phyloP scores from a whole-genome alignment of 768 basidiomycete species.

The Fomitopsis pulvina region DNA sequence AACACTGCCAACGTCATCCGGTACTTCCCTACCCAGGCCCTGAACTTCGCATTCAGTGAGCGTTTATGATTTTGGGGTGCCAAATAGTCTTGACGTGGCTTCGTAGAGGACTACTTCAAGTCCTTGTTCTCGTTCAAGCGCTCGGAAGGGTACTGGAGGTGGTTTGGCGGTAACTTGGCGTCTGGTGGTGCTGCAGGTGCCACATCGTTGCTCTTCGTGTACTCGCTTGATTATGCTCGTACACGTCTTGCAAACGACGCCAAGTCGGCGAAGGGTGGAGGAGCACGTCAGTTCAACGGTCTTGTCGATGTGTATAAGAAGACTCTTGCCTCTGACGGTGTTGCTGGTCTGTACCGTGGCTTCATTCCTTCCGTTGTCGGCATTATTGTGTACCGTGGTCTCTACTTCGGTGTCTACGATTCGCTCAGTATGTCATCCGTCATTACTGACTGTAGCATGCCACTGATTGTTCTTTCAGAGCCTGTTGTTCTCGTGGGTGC shows the following conservation, averaged over 20 bases:
- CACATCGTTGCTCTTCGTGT: slow-evolving; percentile 96
- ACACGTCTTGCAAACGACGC: slow-evolving; percentile 98
- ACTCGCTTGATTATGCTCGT: slow-evolving; percentile 99
- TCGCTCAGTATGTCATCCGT: slow-evolving; percentile 64
- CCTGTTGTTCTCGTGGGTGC: slow-evolving; percentile 96
- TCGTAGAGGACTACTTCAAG: slow-evolving; percentile 96
- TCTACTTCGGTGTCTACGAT: slow-evolving; percentile 97
- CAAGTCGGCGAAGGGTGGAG: slow-evolving; percentile 92
- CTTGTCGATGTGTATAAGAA: slow-evolving; percentile 95
- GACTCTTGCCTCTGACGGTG: slow-evolving; percentile 95
- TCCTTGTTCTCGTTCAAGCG: slow-evolving; percentile 99
- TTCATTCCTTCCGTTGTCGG: slow-evolving; percentile 99
- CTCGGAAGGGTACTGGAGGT: slow-evolving; percentile 94
- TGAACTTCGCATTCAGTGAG: slow-evolving; percentile 99
- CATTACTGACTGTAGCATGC: slow-evolving; percentile 11
- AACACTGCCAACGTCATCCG: slow-evolving; percentile 99
- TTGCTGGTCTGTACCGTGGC: slow-evolving; percentile 99
- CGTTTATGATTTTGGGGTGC: slow-evolving; percentile 15
- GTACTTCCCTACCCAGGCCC: slow-evolving; percentile 99
- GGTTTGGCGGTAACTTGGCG: slow-evolving; percentile 97
- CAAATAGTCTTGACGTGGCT: slow-evolving; percentile 12
- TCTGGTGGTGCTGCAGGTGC: slow-evolving; percentile 99
- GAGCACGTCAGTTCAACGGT: slow-evolving; percentile 97
- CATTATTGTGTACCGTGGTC: slow-evolving; percentile 99
- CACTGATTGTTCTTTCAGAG: slow-evolving; percentile 42